Evolutionary conservation across 1,284 basidiomycete species (phyloP).

Genomic region (Trichosporon sp.): DNA sequence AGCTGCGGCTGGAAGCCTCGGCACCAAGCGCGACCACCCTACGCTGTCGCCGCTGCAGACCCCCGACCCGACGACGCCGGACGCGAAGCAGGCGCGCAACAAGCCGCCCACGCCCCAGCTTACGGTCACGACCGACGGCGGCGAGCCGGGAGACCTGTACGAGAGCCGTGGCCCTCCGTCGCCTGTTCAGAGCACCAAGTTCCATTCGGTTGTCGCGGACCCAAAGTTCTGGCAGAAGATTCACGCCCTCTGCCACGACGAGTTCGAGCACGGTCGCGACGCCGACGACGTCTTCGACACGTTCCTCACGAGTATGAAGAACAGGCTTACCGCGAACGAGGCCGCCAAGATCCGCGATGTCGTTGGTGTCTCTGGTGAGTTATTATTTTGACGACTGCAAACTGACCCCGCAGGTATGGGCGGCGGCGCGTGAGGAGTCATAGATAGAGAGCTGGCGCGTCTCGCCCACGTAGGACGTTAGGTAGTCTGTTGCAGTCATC

Average conservation of each 20-base stretch:
- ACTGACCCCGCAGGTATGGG: slow-evolving; percentile 21
- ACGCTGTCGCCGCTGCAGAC: slow-evolving; percentile 21
- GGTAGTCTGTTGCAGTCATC: neutral
- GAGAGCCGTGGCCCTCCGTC: slow-evolving; percentile 15
- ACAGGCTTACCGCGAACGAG: slow-evolving; percentile 45
- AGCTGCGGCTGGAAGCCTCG: neutral
- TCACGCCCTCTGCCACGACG: slow-evolving; percentile 63
- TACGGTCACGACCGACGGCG: slow-evolving; percentile 48
- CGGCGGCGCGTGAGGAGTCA: slow-evolving; percentile 6
- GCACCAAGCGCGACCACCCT: slow-evolving; percentile 19
- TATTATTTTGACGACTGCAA: too few relatives aligned
- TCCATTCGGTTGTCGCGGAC: slow-evolving; percentile 63
- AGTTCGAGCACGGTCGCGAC: slow-evolving; percentile 62
- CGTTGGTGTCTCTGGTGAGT: slow-evolving; percentile 40
- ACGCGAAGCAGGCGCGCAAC: slow-evolving; percentile 5
- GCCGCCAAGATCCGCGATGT: slow-evolving; percentile 50
- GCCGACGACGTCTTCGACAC: slow-evolving; percentile 51
- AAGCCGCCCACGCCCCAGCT: slow-evolving; percentile 51
- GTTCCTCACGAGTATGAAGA: slow-evolving; percentile 47
- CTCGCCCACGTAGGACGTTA: neutral
- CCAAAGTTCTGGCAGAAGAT: slow-evolving; percentile 73
- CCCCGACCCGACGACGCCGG: slow-evolving; percentile 11
- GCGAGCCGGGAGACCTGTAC: slow-evolving; percentile 35
- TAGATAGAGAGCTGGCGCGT: neutral
- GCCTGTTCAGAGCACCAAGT: slow-evolving; percentile 49